Percentiles rank a stretch among this genome's conserved stretches.
These are phyloP conservation scores for Monosporozyma aquatica DNA, from an alignment of 805 yeast genomes.

Conservation along the genomic window DNA sequence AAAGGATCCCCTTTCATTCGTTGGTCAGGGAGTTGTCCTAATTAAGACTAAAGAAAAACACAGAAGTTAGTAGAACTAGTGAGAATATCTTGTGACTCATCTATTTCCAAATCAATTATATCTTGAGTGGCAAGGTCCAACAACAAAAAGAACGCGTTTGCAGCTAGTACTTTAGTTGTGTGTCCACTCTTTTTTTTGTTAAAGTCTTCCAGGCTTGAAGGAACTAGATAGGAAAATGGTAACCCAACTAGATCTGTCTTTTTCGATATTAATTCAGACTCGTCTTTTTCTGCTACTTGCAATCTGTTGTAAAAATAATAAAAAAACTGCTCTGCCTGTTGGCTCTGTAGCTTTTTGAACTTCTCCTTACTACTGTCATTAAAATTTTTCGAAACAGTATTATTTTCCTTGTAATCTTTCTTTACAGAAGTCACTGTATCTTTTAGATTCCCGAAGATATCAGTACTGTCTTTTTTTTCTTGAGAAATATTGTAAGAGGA, in stretches of 20 bases:
- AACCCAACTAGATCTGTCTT: no score
- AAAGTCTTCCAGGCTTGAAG: constrained; percentile 13
- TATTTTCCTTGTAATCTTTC: no score
- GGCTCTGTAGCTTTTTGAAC: background rate
- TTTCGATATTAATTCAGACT: constrained; percentile 3
- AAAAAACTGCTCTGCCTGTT: constrained; percentile 23
- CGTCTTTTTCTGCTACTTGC: constrained; percentile 8
- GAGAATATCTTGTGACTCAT: background rate
- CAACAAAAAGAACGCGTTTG: constrained; percentile 26
- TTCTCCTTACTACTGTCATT: background rate
- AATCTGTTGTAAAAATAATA: constrained; percentile 23
- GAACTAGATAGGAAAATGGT: constrained; percentile 24
- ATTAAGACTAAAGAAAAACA: no score
- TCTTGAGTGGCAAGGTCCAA: constrained; percentile 23
- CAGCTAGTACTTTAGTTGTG: constrained; percentile 21
- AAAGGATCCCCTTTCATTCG: no score
- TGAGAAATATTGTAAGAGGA: constrained; percentile 10
- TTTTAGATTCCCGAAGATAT: no score
- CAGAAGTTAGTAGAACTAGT: no score
- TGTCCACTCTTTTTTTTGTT: background rate
- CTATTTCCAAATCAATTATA: constrained; percentile 7
- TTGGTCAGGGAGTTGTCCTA: no score
- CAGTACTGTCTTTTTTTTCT: constrained; percentile 8
- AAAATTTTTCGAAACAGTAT: no score
- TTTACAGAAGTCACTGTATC: no score